phyloP scores from a whole-genome alignment of 441 rosid species.

The Eutrema salsugineum region DNA sequence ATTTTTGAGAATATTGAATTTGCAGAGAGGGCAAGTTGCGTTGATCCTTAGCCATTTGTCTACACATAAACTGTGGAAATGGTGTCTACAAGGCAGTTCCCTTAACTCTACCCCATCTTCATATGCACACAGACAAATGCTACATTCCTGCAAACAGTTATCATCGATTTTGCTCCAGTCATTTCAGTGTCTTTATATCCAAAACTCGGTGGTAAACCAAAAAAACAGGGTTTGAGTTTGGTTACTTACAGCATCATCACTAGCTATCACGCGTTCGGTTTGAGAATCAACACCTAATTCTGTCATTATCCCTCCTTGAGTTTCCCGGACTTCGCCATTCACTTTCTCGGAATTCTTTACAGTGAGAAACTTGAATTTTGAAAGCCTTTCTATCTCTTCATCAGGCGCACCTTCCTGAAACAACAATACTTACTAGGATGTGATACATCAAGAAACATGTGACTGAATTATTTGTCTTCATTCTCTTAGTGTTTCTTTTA shows the following conservation, averaged over 20 bases:
- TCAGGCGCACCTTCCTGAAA: conserved; percentile 68
- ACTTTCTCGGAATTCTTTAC: conserved; percentile 38
- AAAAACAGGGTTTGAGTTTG: neutral
- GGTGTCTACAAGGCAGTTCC: conserved; percentile 63
- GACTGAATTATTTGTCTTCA: neutral
- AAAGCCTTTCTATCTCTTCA: conserved; percentile 56
- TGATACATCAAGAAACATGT: neutral
- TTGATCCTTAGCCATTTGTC: conserved; percentile 67
- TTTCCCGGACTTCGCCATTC: conserved; percentile 38
- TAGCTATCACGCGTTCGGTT: conserved; percentile 36
- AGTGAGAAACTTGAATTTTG: conserved; percentile 44
- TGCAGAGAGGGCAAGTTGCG: conserved; percentile 70
- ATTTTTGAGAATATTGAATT: conserved; percentile 55
- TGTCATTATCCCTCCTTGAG: conserved; percentile 50
- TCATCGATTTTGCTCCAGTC: neutral
- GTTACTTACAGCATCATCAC: conserved; percentile 61
- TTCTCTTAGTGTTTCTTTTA: conserved; percentile 10
- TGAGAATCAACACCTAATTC: conserved; percentile 42
- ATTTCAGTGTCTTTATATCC: neutral
- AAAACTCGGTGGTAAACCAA: neutral
- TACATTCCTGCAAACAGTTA: conserved; percentile 47
- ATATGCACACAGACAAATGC: conserved; percentile 57
- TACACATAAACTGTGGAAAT: conserved; percentile 56
- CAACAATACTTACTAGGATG: conserved; percentile 1
- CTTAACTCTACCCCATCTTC: conserved; percentile 56